A percentile compares a stretch with the other conserved stretches of the same genome.
phyloP scores from a whole-genome alignment of 2,329 filamentous ascomycete genomes.

The Stylonectria norvegica region DNA sequence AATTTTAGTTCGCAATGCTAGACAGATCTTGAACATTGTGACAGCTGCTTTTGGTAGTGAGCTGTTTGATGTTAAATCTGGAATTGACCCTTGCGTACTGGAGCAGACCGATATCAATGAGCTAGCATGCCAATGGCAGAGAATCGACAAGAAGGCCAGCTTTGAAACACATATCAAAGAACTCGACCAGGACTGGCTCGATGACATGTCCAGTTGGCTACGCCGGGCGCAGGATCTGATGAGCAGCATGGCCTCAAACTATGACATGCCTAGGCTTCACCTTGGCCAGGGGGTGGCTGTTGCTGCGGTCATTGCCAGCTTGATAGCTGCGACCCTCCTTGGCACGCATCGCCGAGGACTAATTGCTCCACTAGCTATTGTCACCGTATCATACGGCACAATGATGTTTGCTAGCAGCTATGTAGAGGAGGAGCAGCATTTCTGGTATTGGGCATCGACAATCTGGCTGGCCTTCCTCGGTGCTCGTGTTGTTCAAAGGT shows the following conservation, averaged over 20 bases:
- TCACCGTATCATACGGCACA: slow-evolving; percentile 63
- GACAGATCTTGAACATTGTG: slow-evolving; percentile 75
- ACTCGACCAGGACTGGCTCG: slow-evolving; percentile 39
- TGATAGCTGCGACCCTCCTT: slow-evolving; percentile 9
- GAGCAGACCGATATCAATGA: slow-evolving; percentile 45
- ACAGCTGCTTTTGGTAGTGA: slow-evolving; percentile 63
- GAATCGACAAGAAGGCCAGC: slow-evolving; percentile 26
- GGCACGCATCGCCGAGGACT: slow-evolving; percentile 9
- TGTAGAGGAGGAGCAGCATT: slow-evolving; percentile 97
- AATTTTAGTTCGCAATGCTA: slow-evolving; percentile 73
- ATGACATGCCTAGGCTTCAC: slow-evolving; percentile 65
- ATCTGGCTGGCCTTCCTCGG: slow-evolving; percentile 62
- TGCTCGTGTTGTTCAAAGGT: slow-evolving; percentile 45
- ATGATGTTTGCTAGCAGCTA: slow-evolving; percentile 99
- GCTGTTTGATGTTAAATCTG: slow-evolving; percentile 36
- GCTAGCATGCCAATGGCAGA: slow-evolving; percentile 67
- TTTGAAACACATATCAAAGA: slow-evolving; percentile 20
- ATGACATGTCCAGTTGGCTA: slow-evolving; percentile 58
- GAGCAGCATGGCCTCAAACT: slow-evolving; percentile 90
- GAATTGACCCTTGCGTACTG: slow-evolving; percentile 36
- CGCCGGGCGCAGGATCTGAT: slow-evolving; percentile 71
- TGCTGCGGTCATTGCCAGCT: slow-evolving; percentile 26
- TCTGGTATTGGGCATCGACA: slow-evolving; percentile 90
- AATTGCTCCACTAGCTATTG: slow-evolving; percentile 44
- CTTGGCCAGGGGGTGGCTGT: slow-evolving; percentile 41